Conservation (phyloP, 805 yeast species). For the Pichia heedii region DNA sequence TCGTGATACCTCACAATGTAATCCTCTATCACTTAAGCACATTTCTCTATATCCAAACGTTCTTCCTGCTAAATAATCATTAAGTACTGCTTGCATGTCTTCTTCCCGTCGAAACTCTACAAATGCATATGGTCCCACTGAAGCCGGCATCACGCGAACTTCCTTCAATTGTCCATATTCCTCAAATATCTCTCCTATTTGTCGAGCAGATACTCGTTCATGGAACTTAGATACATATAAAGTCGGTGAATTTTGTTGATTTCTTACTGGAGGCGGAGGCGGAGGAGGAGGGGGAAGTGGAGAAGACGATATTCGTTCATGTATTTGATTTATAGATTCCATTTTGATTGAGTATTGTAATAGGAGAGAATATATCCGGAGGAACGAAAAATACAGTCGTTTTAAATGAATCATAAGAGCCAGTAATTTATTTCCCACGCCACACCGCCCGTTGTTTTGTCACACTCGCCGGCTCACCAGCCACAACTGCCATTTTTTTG, state of each 20-base stretch:
- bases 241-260: slow-evolving; percentile 8
- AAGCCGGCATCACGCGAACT: slow-evolving; percentile 55
- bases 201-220: slow-evolving; percentile 45
- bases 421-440: too few species aligned
- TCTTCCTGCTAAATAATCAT: slow-evolving; percentile 31
- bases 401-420: too few species aligned
- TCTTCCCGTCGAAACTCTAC: slow-evolving; percentile 46
- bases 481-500: too few species aligned
- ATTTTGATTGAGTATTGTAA: too few species aligned
- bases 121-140: slow-evolving; percentile 53
- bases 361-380: too few species aligned
- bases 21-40: slow-evolving; percentile 49
- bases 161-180: slow-evolving; percentile 50
- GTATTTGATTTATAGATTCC: too few species aligned
- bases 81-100: slow-evolving; percentile 48
- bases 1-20: slow-evolving; percentile 29
- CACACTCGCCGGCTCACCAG: too few species aligned
- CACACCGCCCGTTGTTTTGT: too few species aligned
- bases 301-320: too few species aligned
- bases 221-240: slow-evolving; percentile 33
- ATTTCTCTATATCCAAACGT: neutral
- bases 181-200: slow-evolving; percentile 52
- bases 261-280: too few species aligned
- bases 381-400: too few species aligned
- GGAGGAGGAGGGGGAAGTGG: too few species aligned